Base-by-base conservation (phyloP, 768 basidiomycete genomes). In the Boletus pseudo-olivaceus region DNA sequence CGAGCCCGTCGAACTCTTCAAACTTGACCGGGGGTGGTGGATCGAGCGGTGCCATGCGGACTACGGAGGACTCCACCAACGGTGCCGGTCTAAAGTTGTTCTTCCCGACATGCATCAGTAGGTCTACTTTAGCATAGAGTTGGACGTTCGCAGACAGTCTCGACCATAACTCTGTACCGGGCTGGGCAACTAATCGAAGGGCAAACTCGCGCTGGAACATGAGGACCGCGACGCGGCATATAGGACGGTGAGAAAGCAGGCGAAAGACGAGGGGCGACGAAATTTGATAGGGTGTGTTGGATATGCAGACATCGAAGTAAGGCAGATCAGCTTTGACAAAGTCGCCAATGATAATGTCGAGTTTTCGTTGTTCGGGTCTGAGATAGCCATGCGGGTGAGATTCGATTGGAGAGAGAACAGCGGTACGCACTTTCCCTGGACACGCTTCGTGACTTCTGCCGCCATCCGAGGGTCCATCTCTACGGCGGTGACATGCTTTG, bases 141-240 rank as follows among this genome's bases (percentile, higher is more conserved):
- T 98, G 97, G 11, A 98, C 97, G 70, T 99, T 98, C 19, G 93
- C 96, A 17, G 90, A 91, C 19, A 99, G 75, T 39, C 97, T 82
- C 47, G 93, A 97, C 97, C 97, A 99, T 6, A 96, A 75, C 6
- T 83, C 76, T 4, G 90, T 85, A 8, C 85, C 85, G 0, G 97
- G 93, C 23, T 82, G 78, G 4, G 96, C 96, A 39, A 90, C 85
- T 11, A 99, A 82, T 2, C 97, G 88, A 56, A 95, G 78, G 0
- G 97, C 97, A 65, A 99, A 99, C 72, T 99, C 97, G 52, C 94
- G 88, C 74, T 99, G 97, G 76, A 99, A 99, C 97, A 99, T 99
- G 75, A 99, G 89, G 57, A 99, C 93, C 33, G 93, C 92, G 53
- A 90, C 84, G 26, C 96, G 92, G 69, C 90, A 93, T 41, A 98